Evolutionary conservation across 2,329 filamentous ascomycete species (phyloP), one percentile per base, ranked within the genome.

Genomic region (Balansia obtecta): DNA sequence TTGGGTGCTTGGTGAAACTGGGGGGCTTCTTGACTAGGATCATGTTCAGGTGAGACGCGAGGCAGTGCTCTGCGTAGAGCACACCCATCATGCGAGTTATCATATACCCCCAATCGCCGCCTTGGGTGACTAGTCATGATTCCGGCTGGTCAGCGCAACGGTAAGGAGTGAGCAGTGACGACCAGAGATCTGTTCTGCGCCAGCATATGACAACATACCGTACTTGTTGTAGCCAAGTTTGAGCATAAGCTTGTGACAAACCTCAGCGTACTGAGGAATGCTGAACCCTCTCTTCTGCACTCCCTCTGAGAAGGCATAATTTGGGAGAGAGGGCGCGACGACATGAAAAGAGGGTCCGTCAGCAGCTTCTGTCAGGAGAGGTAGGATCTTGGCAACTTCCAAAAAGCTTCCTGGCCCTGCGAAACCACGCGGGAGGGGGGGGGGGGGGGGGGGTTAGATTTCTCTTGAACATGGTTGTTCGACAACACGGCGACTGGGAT

Each of bases 31-130:
- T 59, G 51, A 77, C 68, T 52, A 72, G 66, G 63, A 86, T 85
- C 55, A 54, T 51, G 51, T 61, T 61, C 49, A 83, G 67, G 61
- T 86, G 83, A 1, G 74, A 75, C 2, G 82, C 83, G 52, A 79
- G 49, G 43, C 57, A 60, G 41, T 59, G 57, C 10, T 72, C 55
- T 0, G 81, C 79, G 56, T 83, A 86, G 2, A 76, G 62, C 6
- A 75, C 61, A 0, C 77, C 77, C 50, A 89, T 75, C 10, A 73
- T 65, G 3, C 84, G 75, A 11, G 81, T 82, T 56, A 88, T 76
- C 57, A 74, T 72, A 60, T 74, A 80, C 16, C 84, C 85, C 83
- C 82, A 87, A 59, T 88, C 84, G 30, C 85, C 85, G 54, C 81
- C 82, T 64, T 86, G 77, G 0, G 72, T 75, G 7, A 71, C 61